Evolutionary conservation across 768 basidiomycete species (phyloP).

Genomic region (Suillus spraguei): DNA sequence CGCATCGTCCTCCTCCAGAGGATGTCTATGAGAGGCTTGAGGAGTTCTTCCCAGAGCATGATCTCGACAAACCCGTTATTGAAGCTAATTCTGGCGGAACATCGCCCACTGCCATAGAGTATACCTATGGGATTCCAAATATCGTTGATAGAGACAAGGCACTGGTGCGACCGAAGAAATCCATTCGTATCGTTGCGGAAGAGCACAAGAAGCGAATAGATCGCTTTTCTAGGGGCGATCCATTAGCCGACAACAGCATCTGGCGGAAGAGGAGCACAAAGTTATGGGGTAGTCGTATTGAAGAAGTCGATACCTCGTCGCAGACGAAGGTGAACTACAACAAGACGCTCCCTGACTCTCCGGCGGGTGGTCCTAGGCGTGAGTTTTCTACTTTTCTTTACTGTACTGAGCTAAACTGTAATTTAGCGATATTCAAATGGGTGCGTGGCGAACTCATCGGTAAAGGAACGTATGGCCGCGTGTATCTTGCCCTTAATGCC

Average conservation of each 20-base stretch:
- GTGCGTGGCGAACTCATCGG: constrained; percentile 97
- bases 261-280: constrained; percentile 88
- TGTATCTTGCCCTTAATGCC: constrained; percentile 94
- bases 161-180: constrained; percentile 75
- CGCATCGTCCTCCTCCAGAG: constrained; percentile 88
- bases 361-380: constrained; percentile 70
- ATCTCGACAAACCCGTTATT: constrained; percentile 94
- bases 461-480: constrained; percentile 94
- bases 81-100: constrained; percentile 82
- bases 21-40: constrained; percentile 92
- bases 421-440: constrained; percentile 92
- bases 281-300: constrained; percentile 91
- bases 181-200: constrained; percentile 89
- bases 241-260: constrained; percentile 50
- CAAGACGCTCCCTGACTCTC: constrained; percentile 55
- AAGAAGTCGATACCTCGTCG: constrained; percentile 84
- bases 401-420: constrained; percentile 20
- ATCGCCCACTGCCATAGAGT: constrained; percentile 69
- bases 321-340: constrained; percentile 52
- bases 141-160: constrained; percentile 36
- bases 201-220: constrained; percentile 82
- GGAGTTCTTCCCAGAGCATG: constrained; percentile 94
- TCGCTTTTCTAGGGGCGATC: constrained; percentile 63
- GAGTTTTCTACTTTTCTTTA: constrained; percentile 35
- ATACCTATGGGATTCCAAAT: constrained; percentile 41